A percentile compares a stretch with the other conserved stretches of the same genome.
These are phyloP conservation scores for Pseudocercospora ulei DNA, from an alignment of 2,329 filamentous ascomycete species.

Conservation along the genomic window DNA sequence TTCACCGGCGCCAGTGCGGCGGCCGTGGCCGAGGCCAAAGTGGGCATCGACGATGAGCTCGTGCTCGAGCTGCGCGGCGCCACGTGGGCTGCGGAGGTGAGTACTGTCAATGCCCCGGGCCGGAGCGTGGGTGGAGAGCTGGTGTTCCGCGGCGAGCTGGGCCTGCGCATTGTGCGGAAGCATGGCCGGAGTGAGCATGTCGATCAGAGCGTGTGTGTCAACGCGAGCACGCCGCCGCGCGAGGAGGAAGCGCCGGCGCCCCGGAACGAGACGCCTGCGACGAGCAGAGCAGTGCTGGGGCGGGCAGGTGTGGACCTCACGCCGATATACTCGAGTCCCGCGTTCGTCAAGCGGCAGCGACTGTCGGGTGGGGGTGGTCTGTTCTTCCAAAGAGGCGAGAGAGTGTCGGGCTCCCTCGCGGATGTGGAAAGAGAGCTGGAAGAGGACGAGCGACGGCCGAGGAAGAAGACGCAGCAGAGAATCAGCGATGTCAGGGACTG, in stretches of 20 bases:
- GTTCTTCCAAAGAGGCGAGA: conserved; percentile 40
- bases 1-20: conserved; percentile 63
- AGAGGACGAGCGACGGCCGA: conserved; percentile 43
- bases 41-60: conserved; percentile 72
- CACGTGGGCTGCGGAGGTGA: conserved; percentile 51
- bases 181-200: conserved; percentile 14
- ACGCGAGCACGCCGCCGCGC: conserved; percentile 20
- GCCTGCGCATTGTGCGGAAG: conserved; percentile 27
- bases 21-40: conserved; percentile 53
- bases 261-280: conserved; percentile 8
- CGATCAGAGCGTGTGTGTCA: conserved; percentile 13
- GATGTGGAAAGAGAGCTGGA: conserved; percentile 54
- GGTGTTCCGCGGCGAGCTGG: conserved; percentile 38
- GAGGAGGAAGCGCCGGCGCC: conserved; percentile 13
- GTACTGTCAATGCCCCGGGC: conserved; percentile 47
- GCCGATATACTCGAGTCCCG: conserved; percentile 54
- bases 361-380: conserved; percentile 49
- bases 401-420: conserved; percentile 58
- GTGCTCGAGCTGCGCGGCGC: conserved; percentile 59
- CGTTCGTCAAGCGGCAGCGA: conserved; percentile 63
- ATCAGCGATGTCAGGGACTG: conserved; percentile 62
- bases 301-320: conserved; percentile 19
- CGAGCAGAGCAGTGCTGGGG: conserved; percentile 11
- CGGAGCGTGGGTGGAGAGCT: conserved; percentile 51
- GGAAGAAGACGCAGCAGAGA: conserved; percentile 59